Evolutionary conservation across 108 stramenopile genomes (phyloP), one percentile per base, ranked within the genome.

Genomic region (Pelagomonas calceolata): DNA sequence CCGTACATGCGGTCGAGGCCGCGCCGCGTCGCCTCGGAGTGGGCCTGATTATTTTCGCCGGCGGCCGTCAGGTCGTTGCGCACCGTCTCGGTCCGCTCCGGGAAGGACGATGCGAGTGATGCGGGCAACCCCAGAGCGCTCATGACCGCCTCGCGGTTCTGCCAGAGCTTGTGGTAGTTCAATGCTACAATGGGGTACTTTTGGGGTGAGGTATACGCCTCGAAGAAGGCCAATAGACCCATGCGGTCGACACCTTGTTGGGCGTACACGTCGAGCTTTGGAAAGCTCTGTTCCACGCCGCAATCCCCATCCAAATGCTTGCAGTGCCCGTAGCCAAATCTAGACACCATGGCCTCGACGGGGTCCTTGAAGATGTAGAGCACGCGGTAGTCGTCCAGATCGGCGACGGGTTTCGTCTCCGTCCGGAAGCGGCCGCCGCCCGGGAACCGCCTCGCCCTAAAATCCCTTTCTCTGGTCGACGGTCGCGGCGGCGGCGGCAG

Each of bases 161-260:
- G 76, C 78, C 78, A 79, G 18, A 79, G 66, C 76, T 79, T 79
- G 72, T 79, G 78, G 72, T 79, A 76, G 76, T 79, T 79, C 30
- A 79, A 30, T 44, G 67, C 73, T 15, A 79, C 44, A 7, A 79
- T 67, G 9, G 78, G 78, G 46, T 72, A 79, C 30, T 36, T 14
- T 0, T 70, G 65, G 7, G 71, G 67, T 39, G 67, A 45, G 34
- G 76, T 76, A 72, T 73, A 79, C 66, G 73, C 72, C 71, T 76
- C 66, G 72, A 73, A 79, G 72, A 79, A 79, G 29, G 44, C 32
- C 14, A 35, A 44, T 44, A 79, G 34, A 32, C 73, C 43, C 35
- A 76, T 46, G 29, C 67, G 76, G 70, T 79, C 78, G 16, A n/a
- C 70, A 0, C 60, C 65, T 68, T 73, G 72, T 31, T 44, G 69